phyloP scores from a whole-genome alignment of 2,329 filamentous ascomycete genomes.

The Aspergillus hiratsukae region DNA sequence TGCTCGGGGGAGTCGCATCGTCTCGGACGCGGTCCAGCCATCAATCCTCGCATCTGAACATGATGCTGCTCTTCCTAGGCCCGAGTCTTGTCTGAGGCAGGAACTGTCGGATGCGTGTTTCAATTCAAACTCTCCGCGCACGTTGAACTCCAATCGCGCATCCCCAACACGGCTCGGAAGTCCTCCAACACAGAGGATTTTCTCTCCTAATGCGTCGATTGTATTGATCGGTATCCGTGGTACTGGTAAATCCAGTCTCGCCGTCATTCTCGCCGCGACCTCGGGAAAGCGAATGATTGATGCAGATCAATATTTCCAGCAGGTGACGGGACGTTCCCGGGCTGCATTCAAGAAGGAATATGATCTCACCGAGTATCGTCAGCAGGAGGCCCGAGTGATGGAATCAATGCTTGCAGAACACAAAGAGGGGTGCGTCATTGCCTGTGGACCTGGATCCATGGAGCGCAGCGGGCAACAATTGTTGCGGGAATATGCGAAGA shows the following conservation, averaged over 20 bases:
- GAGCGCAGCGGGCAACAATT: constrained; percentile 59
- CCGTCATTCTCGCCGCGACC: constrained; percentile 68
- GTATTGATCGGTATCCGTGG: constrained; percentile 69
- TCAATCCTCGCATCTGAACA: not conserved
- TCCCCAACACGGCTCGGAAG: constrained; percentile 26
- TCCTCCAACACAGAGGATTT: constrained; percentile 34
- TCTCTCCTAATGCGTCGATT: constrained; percentile 62
- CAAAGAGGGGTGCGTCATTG: constrained; percentile 60
- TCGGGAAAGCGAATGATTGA: constrained; percentile 66
- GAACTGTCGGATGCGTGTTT: constrained; percentile 17
- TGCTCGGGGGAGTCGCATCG: not conserved
- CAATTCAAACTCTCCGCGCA: constrained; percentile 16
- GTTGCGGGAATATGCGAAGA: constrained; percentile 58
- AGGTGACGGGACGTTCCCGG: constrained; percentile 58
- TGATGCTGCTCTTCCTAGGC: not conserved
- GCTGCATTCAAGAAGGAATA: constrained; percentile 60
- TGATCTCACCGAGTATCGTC: constrained; percentile 59
- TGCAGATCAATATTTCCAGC: constrained; percentile 63
- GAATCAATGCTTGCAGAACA: constrained; percentile 57
- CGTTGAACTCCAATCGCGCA: constrained; percentile 24
- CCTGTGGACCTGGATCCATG: constrained; percentile 66
- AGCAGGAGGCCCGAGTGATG: constrained; percentile 59
- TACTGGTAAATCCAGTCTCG: constrained; percentile 70
- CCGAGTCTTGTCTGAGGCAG: constrained; percentile 10
- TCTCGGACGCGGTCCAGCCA: not conserved